Evolutionary conservation across 2,329 filamentous ascomycete species (phyloP), one percentile per base, ranked within the genome.

Genomic region (Arthrobotrys megalospora): DNA sequence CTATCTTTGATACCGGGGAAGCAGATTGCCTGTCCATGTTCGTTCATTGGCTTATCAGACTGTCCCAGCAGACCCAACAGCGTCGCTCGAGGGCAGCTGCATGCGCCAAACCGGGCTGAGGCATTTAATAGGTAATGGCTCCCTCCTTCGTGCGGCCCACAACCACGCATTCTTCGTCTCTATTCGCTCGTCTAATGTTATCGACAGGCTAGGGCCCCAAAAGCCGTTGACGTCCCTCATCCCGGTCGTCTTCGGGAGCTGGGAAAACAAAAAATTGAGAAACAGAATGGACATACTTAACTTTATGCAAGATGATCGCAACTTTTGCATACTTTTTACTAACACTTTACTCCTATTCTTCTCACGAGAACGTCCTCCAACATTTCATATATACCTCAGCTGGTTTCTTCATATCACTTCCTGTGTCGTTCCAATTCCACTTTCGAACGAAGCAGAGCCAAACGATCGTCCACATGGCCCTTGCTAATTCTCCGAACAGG

Each of bases 301-400:
- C 11, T 60, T 60, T 65, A 67, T 76, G 72, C 72, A 76, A 76
- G 72, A 76, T 76, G 72, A 76, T 69, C 72, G 65, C 65, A 70
- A 58, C 36, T 6, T 47, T 76, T 60, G 16, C 69, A 47, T 73
- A 70, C 48, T 50, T 53, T 32, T 73, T 67, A 67, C 64, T 52
- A 53, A 72, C 36, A 48, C 60, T 32, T 60, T 60, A 41, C 34
- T 58, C 52, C 41, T 36, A 60, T 58, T 41, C 64, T 14, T 58
- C 45, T 55, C 47, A 38, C 16, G 19, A 67, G 63, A 41, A 65
- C 60, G 43, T 36, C 47, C 28, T 50, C 24, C 63, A 55, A 68
- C 47, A 41, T 43, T 24, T 38, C 41, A 12, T 36, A 48, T 60
- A 63, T 43, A 43, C 53, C 67, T 70, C 67, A 62, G 45, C 60